Evolutionary conservation across 2,329 filamentous ascomycete species (phyloP), one percentile per base, ranked within the genome.

Genomic region (Fusarium lyarnte): DNA sequence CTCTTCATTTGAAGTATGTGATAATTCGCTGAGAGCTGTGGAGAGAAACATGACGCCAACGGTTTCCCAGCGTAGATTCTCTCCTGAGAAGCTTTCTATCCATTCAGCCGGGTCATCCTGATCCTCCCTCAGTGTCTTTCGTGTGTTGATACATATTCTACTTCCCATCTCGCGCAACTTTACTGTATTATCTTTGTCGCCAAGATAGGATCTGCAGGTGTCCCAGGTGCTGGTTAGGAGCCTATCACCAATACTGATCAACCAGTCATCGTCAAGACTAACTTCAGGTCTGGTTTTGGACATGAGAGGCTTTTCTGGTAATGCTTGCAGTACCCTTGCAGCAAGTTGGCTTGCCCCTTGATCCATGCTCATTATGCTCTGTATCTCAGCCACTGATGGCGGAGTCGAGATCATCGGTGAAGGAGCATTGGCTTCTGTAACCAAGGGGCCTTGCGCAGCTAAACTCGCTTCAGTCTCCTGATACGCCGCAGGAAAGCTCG

Each of bases 271-370:
- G 4, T 54, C 46, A 14, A 39, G 17, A 8, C 9, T 17, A 21
- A 3, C 5, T 12, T 17, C 2, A 4, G 39, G 16, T 4, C 1
- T 38, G 2, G 14, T 5, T 8, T 12, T 10, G 3, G 8, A 0
- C 2, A 17, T 11, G 3, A 3, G 1, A 1, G 8, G 3, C 14
- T 17, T 33, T 2, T 59, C 35, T 1, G 57, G 27, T 16, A 59
- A 13, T 7, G 45, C 46, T 14, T 54, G 57, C 7, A 59, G 29
- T 2, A 59, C 35, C 19, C 4, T 54, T 3, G 39, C 13, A 5
- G 57, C 57, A 6, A 59, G 35, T 8, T 59, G 57, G 2, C 57
- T 59, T 14, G 45, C 57, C 17, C 46, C 57, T 33, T 59, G 27
- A 1, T 59, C 57, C 46, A 54, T 41, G 9, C 33, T 25, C n/a